Evolutionary conservation across 108 stramenopile genomes (phyloP), one percentile per base, ranked within the genome.

Genomic region (Aurantiochytrium sp.): DNA sequence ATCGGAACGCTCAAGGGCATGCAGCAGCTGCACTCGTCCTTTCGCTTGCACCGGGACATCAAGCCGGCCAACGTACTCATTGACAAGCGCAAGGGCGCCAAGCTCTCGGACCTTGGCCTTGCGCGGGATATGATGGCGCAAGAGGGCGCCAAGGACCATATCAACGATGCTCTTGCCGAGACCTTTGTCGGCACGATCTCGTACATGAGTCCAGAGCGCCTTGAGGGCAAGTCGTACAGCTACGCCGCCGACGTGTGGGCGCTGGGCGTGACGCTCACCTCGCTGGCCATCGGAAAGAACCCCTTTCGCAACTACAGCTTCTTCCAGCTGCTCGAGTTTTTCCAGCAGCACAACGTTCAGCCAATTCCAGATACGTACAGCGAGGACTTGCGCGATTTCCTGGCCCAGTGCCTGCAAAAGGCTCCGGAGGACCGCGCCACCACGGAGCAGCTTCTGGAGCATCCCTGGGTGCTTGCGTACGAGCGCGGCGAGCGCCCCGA

Each of bases 121-220:
- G 89, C 86, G 4, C 55, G 86, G n/a, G 85, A 88, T 30, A 10
- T 91, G 19, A 53, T 93, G 37, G 91, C 73, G 30, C 73, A 88
- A 24, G 69, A 65, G 21, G 87, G 87, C 24, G 73, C 42, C n/a
- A 41, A 81, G 32, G 73, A 81, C 12, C 39, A 68, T 52, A 85
- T 65, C 55, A 85, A 89, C 37, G 68, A 42, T 10, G 22, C 85
- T 8, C 15, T 68, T 2, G 92, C 93, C 8, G 69, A 89, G 5
- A 92, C 93, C 6, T 94, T 94, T 48, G 92, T 93, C 22, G 94
- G 94, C 48, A 94, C 94, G 24, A 55, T 93, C 21, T 86, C 87
- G 27, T 94, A 94, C 87, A 94, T 94, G 94, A 89, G 88, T 15
- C 94, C 94, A 3, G 94, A 94, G 81, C 88, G 94, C 17, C 90